Evolutionary conservation across 495 filamentous ascomycete genomes (phyloP), one percentile per base, ranked within the genome.

Genomic region (Glonium stellatum): DNA sequence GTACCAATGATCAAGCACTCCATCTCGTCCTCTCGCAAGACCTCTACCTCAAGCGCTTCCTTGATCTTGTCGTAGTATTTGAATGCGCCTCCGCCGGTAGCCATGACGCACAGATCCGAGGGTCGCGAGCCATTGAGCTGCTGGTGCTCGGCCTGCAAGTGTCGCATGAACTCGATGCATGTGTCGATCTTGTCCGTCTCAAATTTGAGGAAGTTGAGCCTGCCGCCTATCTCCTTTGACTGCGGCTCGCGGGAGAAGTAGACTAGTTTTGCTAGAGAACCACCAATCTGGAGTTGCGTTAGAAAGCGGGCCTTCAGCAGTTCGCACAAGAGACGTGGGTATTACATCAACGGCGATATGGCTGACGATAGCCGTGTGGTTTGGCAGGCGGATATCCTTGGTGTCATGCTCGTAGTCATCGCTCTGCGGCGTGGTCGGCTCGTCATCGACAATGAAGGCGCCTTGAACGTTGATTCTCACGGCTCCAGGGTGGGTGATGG

Each of bases 21-120:
- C 95, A 98, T 98, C 73, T 98, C 93, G 67, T 98, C 93, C 71
- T 97, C 95, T 22, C 90, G 79, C 60, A 92, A 73, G 47, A 98
- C 90, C 66, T 96, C 87, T 15, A 97, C 86, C 4, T 87, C 85
- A 35, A 98, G 75, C 1, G 82, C 81, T 42, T 90, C 81, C 68
- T 84, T 85, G 64, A 97, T 87, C 74, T 83, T 85, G 68, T 97
- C 90, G 69, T 97, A 96, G 74, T 84, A 97, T 70, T 96, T 96
- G 77, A 86, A 97, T 5, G 93, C 89, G 12, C 93, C 93, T 23
- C 93, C 93, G 1, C 93, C 93, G 0, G 93, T 97, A 9, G 93
- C 93, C 77, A 97, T 92, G 42, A 98, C 86, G 65, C 86, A 91
- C 18, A 97, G 69, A 51, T 88, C 86, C 18, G 79, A 79, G 0